Evolutionary conservation across 352 stramenopile species (phyloP), one percentile per base, ranked within the genome.

Genomic region (Thalassiosira mediterranea): DNA sequence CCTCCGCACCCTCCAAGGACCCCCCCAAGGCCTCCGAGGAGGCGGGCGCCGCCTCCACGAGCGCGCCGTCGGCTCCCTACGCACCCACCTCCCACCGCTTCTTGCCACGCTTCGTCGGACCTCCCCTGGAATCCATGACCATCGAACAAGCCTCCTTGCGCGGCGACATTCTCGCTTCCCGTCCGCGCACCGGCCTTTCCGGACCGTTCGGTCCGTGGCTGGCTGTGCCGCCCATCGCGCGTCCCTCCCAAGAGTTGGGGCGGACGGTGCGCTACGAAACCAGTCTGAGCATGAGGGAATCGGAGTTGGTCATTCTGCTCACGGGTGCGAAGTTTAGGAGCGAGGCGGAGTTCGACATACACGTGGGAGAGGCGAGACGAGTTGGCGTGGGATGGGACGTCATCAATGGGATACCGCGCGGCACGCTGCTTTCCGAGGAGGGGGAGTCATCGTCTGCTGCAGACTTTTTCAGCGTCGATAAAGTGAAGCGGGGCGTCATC

Each of bases 191-290:
- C 7, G 86, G 86, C 0, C 65, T 91, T 13, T 83, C 69, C 19
- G 88, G 88, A 19, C 88, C 88, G 2, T 94, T 94, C 65, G 85
- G 87, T 28, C 87, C 87, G 21, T 94, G 88, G 88, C 56, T 92
- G 8, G 72, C 82, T 0, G 69, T 90, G 26, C 85, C 89, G 4
- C 15, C 48, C 1, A 90, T 93, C 57, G 83, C 81, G 15, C 19
- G 79, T 42, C 78, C 89, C 7, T 79, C 83, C 0, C 86, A 91
- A 68, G 15, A 64, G 32, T 60, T 94, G 10, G 89, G 87, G 26
- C 61, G 58, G 19, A 68, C 68, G 2, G 84, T 76, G 62, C 70
- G 87, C 1, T 93, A 94, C 44, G 85, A 80, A 37, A 93, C 88
- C 15, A 77, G 53, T 19, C 58, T 94, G 15, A 76, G 53, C 8